phyloP scores from a whole-genome alignment of 2,329 filamentous ascomycete species.

The Penicillium frequentans region DNA sequence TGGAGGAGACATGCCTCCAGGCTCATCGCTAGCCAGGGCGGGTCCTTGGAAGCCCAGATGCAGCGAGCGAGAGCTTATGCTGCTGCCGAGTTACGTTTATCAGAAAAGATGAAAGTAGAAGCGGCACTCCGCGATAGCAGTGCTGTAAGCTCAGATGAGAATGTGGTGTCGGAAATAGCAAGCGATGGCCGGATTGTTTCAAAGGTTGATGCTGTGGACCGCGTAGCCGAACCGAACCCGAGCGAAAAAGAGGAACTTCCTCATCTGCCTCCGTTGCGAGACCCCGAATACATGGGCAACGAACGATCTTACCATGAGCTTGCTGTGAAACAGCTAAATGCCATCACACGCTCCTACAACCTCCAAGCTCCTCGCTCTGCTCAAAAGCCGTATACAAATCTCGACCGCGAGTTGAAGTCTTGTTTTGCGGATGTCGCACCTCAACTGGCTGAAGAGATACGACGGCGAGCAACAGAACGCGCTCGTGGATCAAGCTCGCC shows the following conservation, averaged over 20 bases:
- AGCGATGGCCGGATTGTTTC: conserved; percentile 26
- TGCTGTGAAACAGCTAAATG: conserved; percentile 75
- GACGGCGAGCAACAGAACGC: conserved; percentile 60
- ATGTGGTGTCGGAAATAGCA: conserved; percentile 19
- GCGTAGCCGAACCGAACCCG: neutral
- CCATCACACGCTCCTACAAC: conserved; percentile 83
- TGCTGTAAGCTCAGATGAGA: neutral
- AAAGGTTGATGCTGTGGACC: conserved; percentile 2
- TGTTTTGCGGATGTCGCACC: conserved; percentile 89
- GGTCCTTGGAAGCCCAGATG: conserved; percentile 72
- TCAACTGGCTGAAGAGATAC: conserved; percentile 69
- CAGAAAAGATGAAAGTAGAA: conserved; percentile 25
- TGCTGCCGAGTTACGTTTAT: conserved; percentile 62
- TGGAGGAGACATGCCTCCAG: conserved; percentile 83
- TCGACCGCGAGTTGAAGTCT: conserved; percentile 75
- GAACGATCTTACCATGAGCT: conserved; percentile 75
- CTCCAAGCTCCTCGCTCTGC: conserved; percentile 89
- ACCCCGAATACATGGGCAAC: conserved; percentile 70
- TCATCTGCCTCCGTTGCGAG: conserved; percentile 68
- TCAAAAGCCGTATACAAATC: conserved; percentile 86
- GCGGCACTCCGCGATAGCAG: conserved; percentile 20
- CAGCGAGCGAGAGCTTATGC: conserved; percentile 71
- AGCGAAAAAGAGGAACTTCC: conserved; percentile 28
- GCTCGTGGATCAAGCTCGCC: conserved; percentile 39
- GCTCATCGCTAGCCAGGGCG: conserved; percentile 75